Base-by-base conservation (phyloP, 257 asterid genomes). In the Anisodus tanguticus region DNA sequence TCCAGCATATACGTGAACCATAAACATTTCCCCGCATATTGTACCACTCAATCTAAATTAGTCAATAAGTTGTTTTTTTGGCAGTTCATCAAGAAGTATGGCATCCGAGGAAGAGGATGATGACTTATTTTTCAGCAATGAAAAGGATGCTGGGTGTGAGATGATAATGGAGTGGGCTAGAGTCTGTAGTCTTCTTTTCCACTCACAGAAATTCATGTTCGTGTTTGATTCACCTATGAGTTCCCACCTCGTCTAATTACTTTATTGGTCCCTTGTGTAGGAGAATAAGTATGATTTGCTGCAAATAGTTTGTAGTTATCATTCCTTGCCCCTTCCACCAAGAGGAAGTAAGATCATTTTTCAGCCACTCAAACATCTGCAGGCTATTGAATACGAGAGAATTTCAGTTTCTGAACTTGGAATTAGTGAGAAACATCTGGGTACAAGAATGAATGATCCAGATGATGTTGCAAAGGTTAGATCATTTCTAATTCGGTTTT, bases 291-390 rank as follows among this genome's bases (percentile, higher is more conserved):
- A 92, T 86, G 98, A 94, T 83, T 88, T 94, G 89, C 89, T 95
- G 85, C 97, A 94, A 90, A 93, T 95, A 88, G 85, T 95, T 83
- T 93, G 96, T 89, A 89, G 93, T 81, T 95, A 92, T 90, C 95
- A 94, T 88, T 87, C 90, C 71, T 84, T 88, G 84, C 84, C 89
- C 82, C 89, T 94, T 87, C 99, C 99, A 60, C 88, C 79, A 74
- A 92, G 95, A 84, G 99, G 99, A 87, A 82, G 87, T 83, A 82
- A 87, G 86, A 86, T 94, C 6, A 84, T 86, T 85, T 94, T 92
- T 88, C 95, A 90, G 86, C 99, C 99, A 41, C 91, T 95, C 41
- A 98, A 93, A 89, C 98, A 94, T 91, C 90, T 94, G 45, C 98
- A 91, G 86, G 89, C 95, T 82, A 89, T 91, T 85, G 95, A 84